These are phyloP conservation scores for Hymenoscyphus repandus DNA, from an alignment of 2,329 filamentous ascomycete species.

Conservation along the genomic window DNA sequence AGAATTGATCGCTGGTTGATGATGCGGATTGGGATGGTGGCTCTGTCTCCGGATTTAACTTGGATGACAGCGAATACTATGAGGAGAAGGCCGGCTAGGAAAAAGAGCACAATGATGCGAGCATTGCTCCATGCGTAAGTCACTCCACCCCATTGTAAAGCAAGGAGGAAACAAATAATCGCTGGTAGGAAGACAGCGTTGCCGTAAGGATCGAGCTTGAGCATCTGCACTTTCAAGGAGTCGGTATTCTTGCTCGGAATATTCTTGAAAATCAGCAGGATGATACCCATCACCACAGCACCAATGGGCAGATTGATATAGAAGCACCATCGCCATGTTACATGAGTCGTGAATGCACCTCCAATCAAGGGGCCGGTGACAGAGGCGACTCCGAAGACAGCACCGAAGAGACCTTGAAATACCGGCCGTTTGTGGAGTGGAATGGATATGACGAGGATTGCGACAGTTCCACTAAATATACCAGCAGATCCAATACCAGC, in stretches of 20 bases:
- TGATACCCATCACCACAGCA: conserved; percentile 13
- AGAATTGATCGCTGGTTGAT: conserved; percentile 34
- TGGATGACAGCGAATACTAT: conserved; percentile 31
- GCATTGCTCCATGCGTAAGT: conserved; percentile 30
- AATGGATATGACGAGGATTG: conserved; percentile 26
- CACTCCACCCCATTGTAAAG: conserved; percentile 32
- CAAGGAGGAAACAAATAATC: conserved; percentile 30
- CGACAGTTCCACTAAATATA: conserved; percentile 29
- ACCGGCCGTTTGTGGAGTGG: conserved; percentile 27
- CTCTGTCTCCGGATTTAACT: conserved; percentile 33
- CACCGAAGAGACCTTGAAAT: conserved; percentile 27
- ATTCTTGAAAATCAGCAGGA: conserved; percentile 16
- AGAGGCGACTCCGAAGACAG: conserved; percentile 29
- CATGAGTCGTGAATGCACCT: conserved; percentile 36
- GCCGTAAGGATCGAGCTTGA: conserved; percentile 34
- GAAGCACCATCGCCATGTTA: conserved; percentile 34
- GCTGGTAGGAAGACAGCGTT: conserved; percentile 30
- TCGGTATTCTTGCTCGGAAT: conserved; percentile 14
- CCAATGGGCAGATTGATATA: conserved; percentile 37
- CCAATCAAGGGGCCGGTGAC: conserved; percentile 34
- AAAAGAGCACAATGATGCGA: conserved; percentile 33
- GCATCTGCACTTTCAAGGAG: conserved; percentile 35
- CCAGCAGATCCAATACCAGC: conserved; percentile 24
- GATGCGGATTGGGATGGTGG: conserved; percentile 37
- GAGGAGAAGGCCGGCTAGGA: conserved; percentile 27